Evolutionary conservation across 2,329 filamentous ascomycete species (phyloP).

Genomic region (Beauveria scarabaeidicola): DNA sequence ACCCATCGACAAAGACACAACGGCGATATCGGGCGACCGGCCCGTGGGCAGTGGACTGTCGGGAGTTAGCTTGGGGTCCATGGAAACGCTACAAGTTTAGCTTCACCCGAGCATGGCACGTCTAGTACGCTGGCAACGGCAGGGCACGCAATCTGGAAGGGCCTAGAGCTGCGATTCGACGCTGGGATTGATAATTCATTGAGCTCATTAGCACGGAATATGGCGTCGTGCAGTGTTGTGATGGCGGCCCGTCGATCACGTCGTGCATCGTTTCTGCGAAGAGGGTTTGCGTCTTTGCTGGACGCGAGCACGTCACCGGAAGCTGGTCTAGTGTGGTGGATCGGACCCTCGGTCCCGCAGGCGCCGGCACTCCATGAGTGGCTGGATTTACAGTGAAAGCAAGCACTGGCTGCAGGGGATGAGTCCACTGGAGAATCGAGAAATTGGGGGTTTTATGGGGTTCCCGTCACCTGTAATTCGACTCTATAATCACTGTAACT

Average conservation of each 20-base stretch:
- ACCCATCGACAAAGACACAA: neutral
- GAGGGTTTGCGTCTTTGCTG: conserved; percentile 7
- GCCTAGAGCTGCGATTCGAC: neutral
- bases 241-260: conserved; percentile 3
- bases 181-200: neutral
- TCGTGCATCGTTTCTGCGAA: neutral
- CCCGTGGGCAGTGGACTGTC: conserved; percentile 1
- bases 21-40: conserved; percentile 6
- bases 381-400: neutral
- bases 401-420: neutral
- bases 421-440: neutral
- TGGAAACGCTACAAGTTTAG: neutral
- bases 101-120: no score
- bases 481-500: neutral
- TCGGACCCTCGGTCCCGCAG: conserved; percentile 10
- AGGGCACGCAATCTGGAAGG: neutral
- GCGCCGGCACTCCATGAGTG: conserved; percentile 7
- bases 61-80: neutral
- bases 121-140: no score
- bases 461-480: neutral
- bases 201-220: conserved; percentile 3
- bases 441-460: neutral
- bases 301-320: conserved; percentile 11
- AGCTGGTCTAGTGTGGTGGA: conserved; percentile 10
- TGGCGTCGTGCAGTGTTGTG: neutral